A percentile compares a stretch with the other conserved stretches of the same genome.
These are phyloP conservation scores for Trichoderma simmonsii DNA, from an alignment of 2,329 filamentous ascomycete genomes.

Conservation along the genomic window DNA sequence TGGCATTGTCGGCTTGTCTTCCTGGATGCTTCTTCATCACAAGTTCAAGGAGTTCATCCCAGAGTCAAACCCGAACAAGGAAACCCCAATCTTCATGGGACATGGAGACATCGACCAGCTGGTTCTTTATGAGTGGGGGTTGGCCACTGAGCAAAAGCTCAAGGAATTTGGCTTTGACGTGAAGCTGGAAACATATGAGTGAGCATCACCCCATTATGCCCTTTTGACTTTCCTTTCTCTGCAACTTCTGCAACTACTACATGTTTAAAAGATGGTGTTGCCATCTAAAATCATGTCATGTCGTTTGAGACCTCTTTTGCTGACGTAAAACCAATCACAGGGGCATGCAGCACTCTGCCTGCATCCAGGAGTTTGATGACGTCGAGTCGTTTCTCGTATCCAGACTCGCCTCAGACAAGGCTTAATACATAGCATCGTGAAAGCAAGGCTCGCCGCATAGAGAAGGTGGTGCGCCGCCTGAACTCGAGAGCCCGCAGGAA, in stretches of 20 bases:
- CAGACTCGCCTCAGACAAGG: slow-evolving; percentile 40
- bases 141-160: slow-evolving; percentile 61
- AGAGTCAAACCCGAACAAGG: slow-evolving; percentile 42
- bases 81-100: slow-evolving; percentile 79
- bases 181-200: slow-evolving; percentile 74
- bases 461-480: background rate
- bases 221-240: background rate
- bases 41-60: slow-evolving; percentile 43
- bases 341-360: slow-evolving; percentile 72
- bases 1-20: slow-evolving; percentile 83
- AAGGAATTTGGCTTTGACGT: slow-evolving; percentile 68
- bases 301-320: background rate
- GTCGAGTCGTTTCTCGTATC: slow-evolving; percentile 60
- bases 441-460: background rate
- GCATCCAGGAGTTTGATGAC: slow-evolving; percentile 75
- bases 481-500: background rate
- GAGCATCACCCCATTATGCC: slow-evolving; percentile 30
- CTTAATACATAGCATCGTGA: background rate
- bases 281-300: background rate
- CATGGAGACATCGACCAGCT: slow-evolving; percentile 74
- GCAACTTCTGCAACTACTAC: background rate
- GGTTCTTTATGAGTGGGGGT: slow-evolving; percentile 65
- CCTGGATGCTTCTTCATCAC: slow-evolving; percentile 67
- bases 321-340: slow-evolving; percentile 37
- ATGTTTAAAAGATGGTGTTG: background rate